Evolutionary conservation across 2,329 filamentous ascomycete genomes (phyloP), one percentile per base, ranked within the genome.

Genomic region (Fusarium verticillioides): DNA sequence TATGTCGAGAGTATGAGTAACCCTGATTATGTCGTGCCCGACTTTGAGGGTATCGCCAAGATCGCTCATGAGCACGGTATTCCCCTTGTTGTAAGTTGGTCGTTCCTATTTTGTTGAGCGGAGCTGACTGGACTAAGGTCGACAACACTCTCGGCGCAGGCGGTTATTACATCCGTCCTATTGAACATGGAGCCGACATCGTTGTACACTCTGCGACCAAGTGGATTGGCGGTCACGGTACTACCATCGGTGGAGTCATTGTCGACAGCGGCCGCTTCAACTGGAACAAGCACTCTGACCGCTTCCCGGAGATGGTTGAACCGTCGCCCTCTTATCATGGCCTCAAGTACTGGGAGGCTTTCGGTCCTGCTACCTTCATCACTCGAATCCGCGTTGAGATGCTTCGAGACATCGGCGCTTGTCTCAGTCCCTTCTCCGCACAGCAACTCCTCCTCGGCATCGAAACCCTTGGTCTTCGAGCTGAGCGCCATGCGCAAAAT

Each of bases 111-210:
- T n/a, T 3, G 15, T 8, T 40, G 19, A 40, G 6, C 13, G 5
- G 7, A 42, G 4, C 37, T 56, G 4, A 56, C 11, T 10, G 4
- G 2, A n/a, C 0, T 2, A 23, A 93, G 88, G 93, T 96, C 54
- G 96, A 98, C 85, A 98, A 98, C 87, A 98, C 95, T 13, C 98
- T 98, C 77, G 96, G 95, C 46, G 95, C 95, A 16, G 95, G 95
- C 65, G 95, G 96, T 57, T 98, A 94, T 87, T 97, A 94, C 81
- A 86, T 92, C 75, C 91, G 93, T 7, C 95, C 95, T 40, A 96
- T 98, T 77, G 92, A 95, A 28, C 93, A 97, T 82, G 95, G 95
- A 61, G 95, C 93, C 70, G 95, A 98, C 79, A 97, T 98, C 66
- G 92, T 98, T 59, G 94, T 97, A 26, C 95, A 98, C 87, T 96